Base-by-base conservation (phyloP, 441 rosid species). In the Capsella rubella region DNA sequence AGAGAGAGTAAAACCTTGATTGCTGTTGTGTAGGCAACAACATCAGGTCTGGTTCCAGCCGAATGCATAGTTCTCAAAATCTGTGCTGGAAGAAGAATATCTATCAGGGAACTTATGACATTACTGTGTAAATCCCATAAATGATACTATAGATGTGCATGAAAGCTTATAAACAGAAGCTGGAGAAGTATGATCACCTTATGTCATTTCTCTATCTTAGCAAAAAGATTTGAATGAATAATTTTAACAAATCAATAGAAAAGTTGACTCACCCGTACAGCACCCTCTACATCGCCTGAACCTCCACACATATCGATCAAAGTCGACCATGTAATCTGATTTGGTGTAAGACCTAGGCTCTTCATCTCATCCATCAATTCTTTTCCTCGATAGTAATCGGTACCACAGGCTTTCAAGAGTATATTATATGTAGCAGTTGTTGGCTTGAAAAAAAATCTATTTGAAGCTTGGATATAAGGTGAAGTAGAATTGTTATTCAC, bases 251-350 rank as follows among this genome's bases (percentile, higher is more conserved):
- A 52, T 57, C 10, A 29, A 31, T 52, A 67, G 31, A 70, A 66
- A 61, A 66, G 40, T 64, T 47, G 8, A 55, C 80, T 80, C 78
- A 95, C 99, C 91, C 87, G 93, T 69, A 90, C 47, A 66, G 96
- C 97, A 73, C 85, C 92, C 69, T 88, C 87, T 39, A 79, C 84
- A 72, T 92, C 84, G 67, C 97, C 89, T 53, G 93, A 86, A 71
- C 73, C 74, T 83, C 96, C 96, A 84, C 93, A 85, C 65, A 87
- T 82, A 52, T 89, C 87, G 14, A 95, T 95, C 85, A 95, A 84
- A 73, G 86, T 90, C 28, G 98, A 85, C 99, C 99, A 95, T 75
- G 90, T 90, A 83, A 89, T 87, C 53, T 81, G 87, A 84, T 89
- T 84, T 51, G 96, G 97, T 11, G 84, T 78, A 84, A 95, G 87